These are phyloP conservation scores for Tetrahymena thermophila DNA, from an alignment of 73 alveolate genomes.

Conservation along the genomic window DNA sequence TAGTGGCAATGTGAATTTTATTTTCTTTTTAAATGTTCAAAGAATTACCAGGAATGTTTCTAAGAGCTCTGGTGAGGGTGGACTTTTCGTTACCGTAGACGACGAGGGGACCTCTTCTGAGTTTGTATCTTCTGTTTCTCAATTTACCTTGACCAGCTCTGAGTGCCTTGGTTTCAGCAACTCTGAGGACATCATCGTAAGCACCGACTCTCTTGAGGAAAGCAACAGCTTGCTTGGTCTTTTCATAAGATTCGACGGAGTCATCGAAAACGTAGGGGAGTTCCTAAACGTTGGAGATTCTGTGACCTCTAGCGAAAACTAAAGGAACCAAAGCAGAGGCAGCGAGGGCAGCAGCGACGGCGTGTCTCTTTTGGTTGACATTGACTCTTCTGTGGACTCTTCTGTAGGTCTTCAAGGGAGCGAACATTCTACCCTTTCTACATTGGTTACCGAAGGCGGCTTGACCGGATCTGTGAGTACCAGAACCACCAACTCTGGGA, in stretches of 20 bases:
- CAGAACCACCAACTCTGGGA: constrained; percentile 99
- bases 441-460: constrained; percentile 99
- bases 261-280: constrained; percentile 95
- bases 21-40: background rate
- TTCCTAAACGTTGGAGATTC: constrained; percentile 87
- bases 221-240: constrained; percentile 81
- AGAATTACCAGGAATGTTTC: constrained; percentile 64
- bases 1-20: too few species aligned
- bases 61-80: constrained; percentile 71
- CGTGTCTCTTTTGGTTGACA: constrained; percentile 97
- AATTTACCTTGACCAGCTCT: constrained; percentile 84
- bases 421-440: constrained; percentile 98
- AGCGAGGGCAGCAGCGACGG: constrained; percentile 98
- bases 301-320: constrained; percentile 99
- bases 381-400: constrained; percentile 98
- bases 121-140: constrained; percentile 84
- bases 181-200: constrained; percentile 64
- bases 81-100: constrained; percentile 74
- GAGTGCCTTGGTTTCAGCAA: constrained; percentile 49
- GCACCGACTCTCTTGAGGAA: constrained; percentile 81
- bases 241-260: constrained; percentile 71
- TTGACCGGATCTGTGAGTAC: constrained; percentile 98
- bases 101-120: constrained; percentile 90
- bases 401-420: constrained; percentile 96
- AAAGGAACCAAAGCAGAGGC: constrained; percentile 95